phyloP scores from a whole-genome alignment of 1,284 basidiomycete species.

The Rhodotorula glutinis region DNA sequence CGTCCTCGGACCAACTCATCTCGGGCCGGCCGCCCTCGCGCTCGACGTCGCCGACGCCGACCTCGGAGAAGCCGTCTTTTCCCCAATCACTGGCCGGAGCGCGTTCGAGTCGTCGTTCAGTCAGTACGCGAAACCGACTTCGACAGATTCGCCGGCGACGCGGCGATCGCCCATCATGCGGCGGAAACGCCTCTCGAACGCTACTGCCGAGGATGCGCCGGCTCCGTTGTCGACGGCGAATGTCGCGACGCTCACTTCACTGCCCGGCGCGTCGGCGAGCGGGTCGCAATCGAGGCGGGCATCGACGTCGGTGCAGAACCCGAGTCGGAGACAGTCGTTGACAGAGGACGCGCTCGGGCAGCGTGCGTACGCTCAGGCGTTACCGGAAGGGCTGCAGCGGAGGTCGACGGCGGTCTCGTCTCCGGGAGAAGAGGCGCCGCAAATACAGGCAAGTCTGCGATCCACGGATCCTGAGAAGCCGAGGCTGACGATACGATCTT shows the following conservation, averaged over 20 bases:
- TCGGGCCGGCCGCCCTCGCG: neutral
- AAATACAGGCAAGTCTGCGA: conserved; percentile 30
- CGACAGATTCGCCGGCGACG: neutral
- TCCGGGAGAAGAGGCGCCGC: neutral
- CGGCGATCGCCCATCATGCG: neutral
- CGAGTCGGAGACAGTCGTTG: conserved; percentile 1
- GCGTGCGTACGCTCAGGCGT: conserved; percentile 5
- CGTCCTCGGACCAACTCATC: conserved; percentile 8
- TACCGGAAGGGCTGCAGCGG: conserved; percentile 8
- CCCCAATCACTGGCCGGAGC: neutral
- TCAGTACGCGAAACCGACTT: neutral
- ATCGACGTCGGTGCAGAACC: neutral
- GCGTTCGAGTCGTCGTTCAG: conserved; percentile 14
- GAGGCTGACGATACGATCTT: no score
- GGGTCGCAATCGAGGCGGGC: neutral
- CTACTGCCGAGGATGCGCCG: neutral
- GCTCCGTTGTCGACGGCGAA: conserved; percentile 27
- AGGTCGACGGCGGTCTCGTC: conserved; percentile 6
- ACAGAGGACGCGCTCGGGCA: neutral
- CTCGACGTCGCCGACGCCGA: neutral
- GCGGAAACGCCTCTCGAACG: neutral
- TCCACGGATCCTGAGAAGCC: no score
- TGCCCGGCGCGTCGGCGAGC: neutral
- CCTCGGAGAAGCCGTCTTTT: neutral
- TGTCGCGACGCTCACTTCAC: conserved; percentile 15